Evolutionary conservation across 345 rosid species (phyloP), one percentile per base, ranked within the genome.

Genomic region (Populus nigra): DNA sequence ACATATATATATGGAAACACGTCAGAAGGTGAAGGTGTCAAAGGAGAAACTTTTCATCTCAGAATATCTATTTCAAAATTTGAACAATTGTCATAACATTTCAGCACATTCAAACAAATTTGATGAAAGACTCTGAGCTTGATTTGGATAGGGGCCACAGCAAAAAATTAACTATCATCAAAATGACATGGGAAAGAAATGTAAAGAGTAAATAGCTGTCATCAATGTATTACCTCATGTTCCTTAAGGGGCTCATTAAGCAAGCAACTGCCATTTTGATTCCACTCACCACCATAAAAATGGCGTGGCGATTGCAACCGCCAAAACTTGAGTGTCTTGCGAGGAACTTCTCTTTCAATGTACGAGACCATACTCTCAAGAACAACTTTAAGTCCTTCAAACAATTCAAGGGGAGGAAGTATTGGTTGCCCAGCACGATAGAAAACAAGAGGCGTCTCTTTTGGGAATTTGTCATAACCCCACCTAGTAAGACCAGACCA

Each of bases 241-340:
- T 88, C 87, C 67, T 81, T 81, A 8, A 92, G 94, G 75, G 95
- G 98, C 68, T 88, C 85, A 47, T 86, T 85, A 38, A 91, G 89
- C 79, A 92, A 86, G 87, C 99, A 96, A 75, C 95, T 93, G 18
- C 99, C 98, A 45, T 96, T 96, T 76, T 87, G 94, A 85, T 96
- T 93, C 99, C 99, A 96, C 17, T 93, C 94, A 41, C 99, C 97
- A 9, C 95, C 98, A 31, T 84, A 81, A 74, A 96, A 96, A 83
- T 96, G 98, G 80, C 99, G 85, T 0, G 97, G 98, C 13, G 99
- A 96, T 79, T 96, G 98, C 86, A 93, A 83, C 39, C 97, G 90
- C 99, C 99, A 93, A 78, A 92, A 89, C 80, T 91, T 93, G 71
- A 93, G 86, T 4, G 91, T 89, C 78, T 85, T 88, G 8, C 71